Evolutionary conservation across 345 rosid species (phyloP), one percentile per base, ranked within the genome.

Genomic region (Carallia pectinifolia): DNA sequence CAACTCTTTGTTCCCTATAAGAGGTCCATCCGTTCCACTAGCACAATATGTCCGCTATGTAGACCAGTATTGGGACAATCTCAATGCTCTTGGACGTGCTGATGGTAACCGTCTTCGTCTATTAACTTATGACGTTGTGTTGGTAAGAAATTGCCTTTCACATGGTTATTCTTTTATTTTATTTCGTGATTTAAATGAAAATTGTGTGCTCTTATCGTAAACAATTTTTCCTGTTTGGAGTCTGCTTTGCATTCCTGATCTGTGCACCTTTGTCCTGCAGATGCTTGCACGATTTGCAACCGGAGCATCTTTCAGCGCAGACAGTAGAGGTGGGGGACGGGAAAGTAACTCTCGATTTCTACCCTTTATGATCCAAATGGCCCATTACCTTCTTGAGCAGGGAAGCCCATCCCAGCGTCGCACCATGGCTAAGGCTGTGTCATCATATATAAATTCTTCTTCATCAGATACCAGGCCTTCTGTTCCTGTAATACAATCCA

Each of bases 271-370:
- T 19, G 10, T 55, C 40, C 40, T 77, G 17, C 67, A 92, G 99
- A 95, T 95, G 97, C 82, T 95, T 61, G 99, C 99, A 69, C 90
- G 99, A 67, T 95, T 92, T 78, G 99, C 99, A 18, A 95, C 97
- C 2, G 99, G 99, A 52, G 99, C 99, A 69, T 89, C 97, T 34
- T 95, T 95, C 73, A 86, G 90, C 62, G 85, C 81, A 23, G 99
- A 95, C 48, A 5, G 92, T 69, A 80, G 97, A 79, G 99, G 99
- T 36, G 99, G 99, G 61, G 99, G 99, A 78, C 85, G 89, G 77
- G 99, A 95, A 80, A 92, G 99, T 92, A 95, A 95, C 84, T 95
- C 99, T 7, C 86, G 93, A 39, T 95, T 95, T 78, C 79, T 93
- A 70, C 96, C 97, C 16, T 93, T 93, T 69, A 90, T 90, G 97